A percentile compares a stretch with the other conserved stretches of the same genome.
Evolutionary conservation across 2,329 filamentous ascomycete genomes (phyloP).

Genomic region (Drechslerella dactyloides): DNA sequence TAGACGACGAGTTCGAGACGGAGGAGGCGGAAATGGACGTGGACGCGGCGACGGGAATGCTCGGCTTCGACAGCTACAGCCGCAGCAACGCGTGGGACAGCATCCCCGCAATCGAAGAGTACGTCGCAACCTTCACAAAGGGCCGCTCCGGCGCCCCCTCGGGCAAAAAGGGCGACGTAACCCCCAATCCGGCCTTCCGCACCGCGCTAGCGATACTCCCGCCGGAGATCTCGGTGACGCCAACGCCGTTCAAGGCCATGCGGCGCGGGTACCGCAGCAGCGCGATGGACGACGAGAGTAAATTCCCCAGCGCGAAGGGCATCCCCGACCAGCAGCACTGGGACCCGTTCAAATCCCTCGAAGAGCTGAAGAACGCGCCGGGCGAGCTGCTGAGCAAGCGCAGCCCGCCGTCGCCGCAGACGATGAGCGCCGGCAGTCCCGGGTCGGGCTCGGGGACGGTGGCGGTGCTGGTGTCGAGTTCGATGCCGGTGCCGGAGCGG

Average conservation of each 20-base stretch:
- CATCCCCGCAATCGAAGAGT: constrained; percentile 82
- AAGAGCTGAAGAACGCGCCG: constrained; percentile 48
- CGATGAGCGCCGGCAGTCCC: constrained; percentile 52
- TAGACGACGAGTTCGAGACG: constrained; percentile 54
- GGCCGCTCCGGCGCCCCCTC: constrained; percentile 2
- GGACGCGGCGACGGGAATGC: constrained; percentile 52
- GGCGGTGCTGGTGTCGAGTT: constrained; percentile 50
- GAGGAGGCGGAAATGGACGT: constrained; percentile 26
- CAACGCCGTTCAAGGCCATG: constrained; percentile 52
- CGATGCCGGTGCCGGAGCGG: constrained; percentile 53
- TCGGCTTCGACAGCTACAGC: constrained; percentile 76
- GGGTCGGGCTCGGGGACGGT: constrained; percentile 27
- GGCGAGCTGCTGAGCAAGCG: constrained; percentile 47
- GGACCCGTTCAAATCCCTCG: constrained; percentile 50
- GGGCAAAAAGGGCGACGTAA: constrained; percentile 35
- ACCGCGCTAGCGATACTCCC: constrained; percentile 24
- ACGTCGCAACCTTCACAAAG: constrained; percentile 69
- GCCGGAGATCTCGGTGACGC: constrained; percentile 53
- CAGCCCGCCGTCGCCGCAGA: constrained; percentile 52
- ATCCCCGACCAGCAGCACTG: constrained; percentile 54
- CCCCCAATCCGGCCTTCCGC: constrained; percentile 25
- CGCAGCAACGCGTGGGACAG: constrained; percentile 91
- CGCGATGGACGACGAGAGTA: constrained; percentile 52
- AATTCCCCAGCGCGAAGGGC: constrained; percentile 53
- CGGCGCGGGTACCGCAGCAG: constrained; percentile 44